These are phyloP conservation scores for Cyclotella atomus DNA, from an alignment of 108 stramenopile genomes.

Conservation along the genomic window DNA sequence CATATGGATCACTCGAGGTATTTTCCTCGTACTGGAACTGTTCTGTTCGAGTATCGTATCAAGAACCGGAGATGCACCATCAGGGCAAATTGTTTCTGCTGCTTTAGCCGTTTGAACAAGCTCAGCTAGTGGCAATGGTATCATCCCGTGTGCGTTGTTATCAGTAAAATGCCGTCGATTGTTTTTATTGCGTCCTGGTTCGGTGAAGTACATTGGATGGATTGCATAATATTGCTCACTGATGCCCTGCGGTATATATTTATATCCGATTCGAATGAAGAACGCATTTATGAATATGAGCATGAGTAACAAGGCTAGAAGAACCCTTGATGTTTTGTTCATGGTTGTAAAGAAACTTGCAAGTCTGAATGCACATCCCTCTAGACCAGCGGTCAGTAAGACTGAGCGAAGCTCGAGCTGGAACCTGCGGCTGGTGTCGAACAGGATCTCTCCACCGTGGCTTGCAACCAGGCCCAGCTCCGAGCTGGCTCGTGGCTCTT, in stretches of 20 bases:
- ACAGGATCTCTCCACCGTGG: too few species aligned
- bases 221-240: too few species aligned
- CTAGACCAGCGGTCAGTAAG: too few species aligned
- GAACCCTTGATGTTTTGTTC: neutral
- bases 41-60: neutral
- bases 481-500: neutral
- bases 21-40: neutral
- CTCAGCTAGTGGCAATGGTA: neutral
- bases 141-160: neutral
- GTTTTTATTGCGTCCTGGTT: too few species aligned
- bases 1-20: neutral
- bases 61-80: neutral
- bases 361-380: too few species aligned
- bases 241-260: neutral
- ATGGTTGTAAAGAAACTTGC: too few species aligned
- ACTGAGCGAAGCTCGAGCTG: too few species aligned
- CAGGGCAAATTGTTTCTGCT: neutral
- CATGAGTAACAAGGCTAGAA: neutral
- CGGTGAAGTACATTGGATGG: too few species aligned
- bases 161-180: too few species aligned
- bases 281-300: neutral
- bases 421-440: too few species aligned
- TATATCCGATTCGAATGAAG: neutral
- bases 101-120: neutral
- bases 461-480: neutral